Base-by-base conservation (phyloP, 2,329 filamentous ascomycete species). In the Diaporthe ilicicola region DNA sequence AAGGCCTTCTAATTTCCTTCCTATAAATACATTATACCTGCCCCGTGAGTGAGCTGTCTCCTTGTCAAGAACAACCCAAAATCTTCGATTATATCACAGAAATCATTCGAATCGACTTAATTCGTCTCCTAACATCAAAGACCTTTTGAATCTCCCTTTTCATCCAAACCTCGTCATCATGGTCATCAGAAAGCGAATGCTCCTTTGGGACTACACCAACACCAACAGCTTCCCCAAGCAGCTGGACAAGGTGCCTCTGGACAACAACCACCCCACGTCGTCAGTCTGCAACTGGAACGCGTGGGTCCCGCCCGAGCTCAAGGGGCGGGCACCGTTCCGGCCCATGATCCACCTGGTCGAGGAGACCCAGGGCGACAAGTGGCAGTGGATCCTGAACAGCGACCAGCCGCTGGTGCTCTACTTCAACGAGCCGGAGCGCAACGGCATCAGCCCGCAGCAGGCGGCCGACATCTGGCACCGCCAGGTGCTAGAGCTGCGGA, bases 361-460 rank as follows among this genome's bases (percentile, higher is more conserved):
- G 19, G 78, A 81, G 69, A 78, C 81, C 19, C 74, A 75, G 50
- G 78, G 81, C 61, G 76, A 81, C 44, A 82, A 84, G 54, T 85
- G 82, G 82, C 74, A 59, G 56, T 69, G 55, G 76, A 76, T 76
- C 67, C 76, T 76, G 32, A 75, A 79, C 19, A 71, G 76, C 8
- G 72, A 74, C 9, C 74, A 78, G 56, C 72, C 74, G 15, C 78
- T 84, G 37, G 77, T 84, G 15, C 81, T 83, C 69, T 85, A 81
- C 73, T 82, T 84, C 79, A 85, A 85, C 73, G 83, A 85, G 75
- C 83, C 83, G 12, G 82, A 85, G 71, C 79, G 82, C 32, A 75
- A 76, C 59, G 78, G 78, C 17, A 79, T 81, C n/a, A 78, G 74
- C 19, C 74, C 76, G 1, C 75, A 80, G 70, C 74, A 81, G 65